Percentiles rank a stretch among this genome's conserved stretches.
Evolutionary conservation across 2,329 filamentous ascomycete genomes (phyloP).

Genomic region (Epichloe uncinata): DNA sequence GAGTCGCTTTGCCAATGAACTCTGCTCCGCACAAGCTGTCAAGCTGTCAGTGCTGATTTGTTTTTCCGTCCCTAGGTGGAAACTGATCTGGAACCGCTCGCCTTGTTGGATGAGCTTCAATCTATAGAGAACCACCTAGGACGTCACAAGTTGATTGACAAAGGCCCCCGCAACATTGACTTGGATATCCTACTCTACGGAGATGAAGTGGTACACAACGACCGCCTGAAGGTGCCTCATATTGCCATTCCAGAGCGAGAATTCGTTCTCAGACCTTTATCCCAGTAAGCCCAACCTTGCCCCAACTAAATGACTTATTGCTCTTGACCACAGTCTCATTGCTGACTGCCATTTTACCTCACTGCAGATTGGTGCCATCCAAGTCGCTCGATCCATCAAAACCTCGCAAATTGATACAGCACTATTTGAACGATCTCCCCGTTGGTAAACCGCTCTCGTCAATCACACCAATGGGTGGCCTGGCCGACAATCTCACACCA

Average conservation of each 20-base stretch:
- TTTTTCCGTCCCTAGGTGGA: conserved; percentile 46
- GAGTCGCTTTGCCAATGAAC: background rate
- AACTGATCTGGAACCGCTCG: conserved; percentile 61
- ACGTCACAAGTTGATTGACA: conserved; percentile 73
- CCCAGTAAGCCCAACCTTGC: conserved; percentile 42
- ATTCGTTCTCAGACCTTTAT: conserved; percentile 81
- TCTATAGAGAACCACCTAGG: conserved; percentile 70
- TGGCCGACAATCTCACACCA: conserved; percentile 41
- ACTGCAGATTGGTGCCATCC: conserved; percentile 38
- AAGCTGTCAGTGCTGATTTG: background rate
- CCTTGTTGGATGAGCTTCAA: conserved; percentile 69
- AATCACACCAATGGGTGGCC: conserved; percentile 39
- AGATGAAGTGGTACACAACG: conserved; percentile 47
- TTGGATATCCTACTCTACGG: conserved; percentile 83
- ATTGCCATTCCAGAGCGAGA: conserved; percentile 76
- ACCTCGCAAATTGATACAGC: conserved; percentile 47
- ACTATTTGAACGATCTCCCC: conserved; percentile 47
- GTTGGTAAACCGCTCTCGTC: conserved; percentile 39
- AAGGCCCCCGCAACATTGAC: conserved; percentile 89
- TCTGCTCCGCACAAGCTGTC: background rate
- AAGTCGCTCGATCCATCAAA: conserved; percentile 37
- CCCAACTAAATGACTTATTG: background rate
- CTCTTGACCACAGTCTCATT: background rate
- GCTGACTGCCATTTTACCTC: background rate
- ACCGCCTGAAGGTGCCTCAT: conserved; percentile 75